Percentiles rank a stretch among this genome's conserved stretches.
phyloP scores from a whole-genome alignment of 169 alveolate genomes.

The Neospora caninum region DNA sequence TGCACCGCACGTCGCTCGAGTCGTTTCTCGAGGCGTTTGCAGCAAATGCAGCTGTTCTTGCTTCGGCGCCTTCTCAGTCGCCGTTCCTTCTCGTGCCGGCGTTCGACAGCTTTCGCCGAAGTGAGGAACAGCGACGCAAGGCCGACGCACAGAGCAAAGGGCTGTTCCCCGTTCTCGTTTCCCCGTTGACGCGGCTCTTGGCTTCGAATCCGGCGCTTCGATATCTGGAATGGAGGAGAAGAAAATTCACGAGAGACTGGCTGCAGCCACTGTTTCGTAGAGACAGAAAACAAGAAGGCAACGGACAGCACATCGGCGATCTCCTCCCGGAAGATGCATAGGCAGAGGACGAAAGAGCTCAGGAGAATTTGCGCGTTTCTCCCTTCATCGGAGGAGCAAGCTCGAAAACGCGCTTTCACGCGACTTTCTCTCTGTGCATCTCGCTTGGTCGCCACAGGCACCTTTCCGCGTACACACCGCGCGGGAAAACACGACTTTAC shows the following conservation, averaged over 20 bases:
- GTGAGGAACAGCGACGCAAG: neutral
- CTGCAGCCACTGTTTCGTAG: neutral
- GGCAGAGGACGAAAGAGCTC: neutral
- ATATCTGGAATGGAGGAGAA: neutral
- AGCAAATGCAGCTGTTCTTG: neutral
- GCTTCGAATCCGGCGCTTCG: neutral
- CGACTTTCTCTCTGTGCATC: too few species aligned
- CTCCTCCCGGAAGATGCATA: neutral
- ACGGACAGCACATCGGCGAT: neutral
- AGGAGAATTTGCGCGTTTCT: neutral
- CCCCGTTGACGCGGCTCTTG: neutral
- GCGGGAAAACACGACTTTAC: too few species aligned
- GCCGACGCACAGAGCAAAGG: neutral
- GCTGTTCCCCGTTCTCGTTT: neutral
- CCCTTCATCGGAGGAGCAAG: too few species aligned
- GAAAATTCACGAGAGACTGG: neutral
- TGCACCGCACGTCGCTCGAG: slow-evolving; percentile 19
- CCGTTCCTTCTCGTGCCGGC: neutral
- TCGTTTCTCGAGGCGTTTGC: neutral
- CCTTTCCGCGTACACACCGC: too few species aligned
- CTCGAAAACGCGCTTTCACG: too few species aligned
- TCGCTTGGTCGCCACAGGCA: too few species aligned
- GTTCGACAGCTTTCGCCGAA: neutral
- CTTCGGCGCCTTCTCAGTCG: neutral
- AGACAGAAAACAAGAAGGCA: neutral